Percentiles rank a stretch among this genome's conserved stretches.
phyloP scores from a whole-genome alignment of 2,329 filamentous ascomycete genomes.

The Lachnellula cervina region DNA sequence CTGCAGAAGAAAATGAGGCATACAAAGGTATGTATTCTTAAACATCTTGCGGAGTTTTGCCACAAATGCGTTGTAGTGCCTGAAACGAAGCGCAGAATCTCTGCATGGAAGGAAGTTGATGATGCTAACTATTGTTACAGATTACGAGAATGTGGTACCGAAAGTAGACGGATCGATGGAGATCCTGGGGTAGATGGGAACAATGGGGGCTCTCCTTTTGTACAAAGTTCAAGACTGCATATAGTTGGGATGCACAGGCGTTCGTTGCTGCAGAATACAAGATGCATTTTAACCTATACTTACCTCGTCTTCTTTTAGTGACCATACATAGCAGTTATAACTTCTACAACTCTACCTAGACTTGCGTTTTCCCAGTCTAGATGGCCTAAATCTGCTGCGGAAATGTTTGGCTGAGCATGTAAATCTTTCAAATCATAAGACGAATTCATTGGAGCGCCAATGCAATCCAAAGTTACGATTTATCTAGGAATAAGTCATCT shows the following conservation, averaged over 20 bases:
- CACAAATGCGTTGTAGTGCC: too few relatives aligned
- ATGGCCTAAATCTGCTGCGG: too few relatives aligned
- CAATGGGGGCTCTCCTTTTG: constrained; percentile 16
- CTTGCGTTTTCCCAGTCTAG: too few relatives aligned
- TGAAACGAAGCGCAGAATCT: not conserved
- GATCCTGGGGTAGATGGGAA: not conserved
- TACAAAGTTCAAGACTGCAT: constrained; percentile 26
- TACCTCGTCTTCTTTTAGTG: not conserved
- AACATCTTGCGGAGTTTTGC: too few relatives aligned
- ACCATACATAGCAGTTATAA: not conserved
- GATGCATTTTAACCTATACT: not conserved
- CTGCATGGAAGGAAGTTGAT: not conserved
- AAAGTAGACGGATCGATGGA: constrained; percentile 37
- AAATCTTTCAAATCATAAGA: too few relatives aligned
- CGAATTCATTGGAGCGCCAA: too few relatives aligned
- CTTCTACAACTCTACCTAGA: too few relatives aligned
- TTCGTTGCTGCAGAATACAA: constrained; percentile 17
- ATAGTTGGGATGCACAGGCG: constrained; percentile 23
- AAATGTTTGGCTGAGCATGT: too few relatives aligned
- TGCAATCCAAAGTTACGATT: too few relatives aligned
- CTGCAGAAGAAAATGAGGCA: constrained; percentile 60
- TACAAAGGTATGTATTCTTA: constrained; percentile 36
- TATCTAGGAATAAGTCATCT: too few relatives aligned
- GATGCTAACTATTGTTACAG: constrained; percentile 4
- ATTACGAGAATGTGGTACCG: constrained; percentile 49